Evolutionary conservation across 306 rosid species (phyloP).

Genomic region (Lupinus albus): DNA sequence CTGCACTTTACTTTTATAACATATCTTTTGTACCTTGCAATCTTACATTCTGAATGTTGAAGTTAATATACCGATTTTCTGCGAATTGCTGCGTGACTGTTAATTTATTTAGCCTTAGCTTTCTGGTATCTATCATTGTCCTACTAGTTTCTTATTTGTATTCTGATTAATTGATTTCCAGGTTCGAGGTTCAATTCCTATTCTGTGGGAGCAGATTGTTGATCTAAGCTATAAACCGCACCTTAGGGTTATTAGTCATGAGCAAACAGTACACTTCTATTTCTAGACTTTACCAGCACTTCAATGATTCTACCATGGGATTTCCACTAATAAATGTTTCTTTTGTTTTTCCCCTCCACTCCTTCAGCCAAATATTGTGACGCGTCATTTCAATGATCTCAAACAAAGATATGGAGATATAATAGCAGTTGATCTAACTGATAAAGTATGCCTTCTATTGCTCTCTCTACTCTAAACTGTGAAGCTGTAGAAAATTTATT

Average conservation of each 20-base stretch:
- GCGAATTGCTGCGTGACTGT: too few species aligned
- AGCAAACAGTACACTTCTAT: slow-evolving; percentile 64
- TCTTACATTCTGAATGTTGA: too few species aligned
- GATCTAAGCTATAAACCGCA: slow-evolving; percentile 91
- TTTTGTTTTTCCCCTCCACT: slow-evolving; percentile 19
- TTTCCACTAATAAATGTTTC: slow-evolving; percentile 32
- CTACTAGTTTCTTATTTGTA: slow-evolving; percentile 2
- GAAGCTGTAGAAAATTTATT: slow-evolving; percentile 26
- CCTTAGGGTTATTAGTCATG: slow-evolving; percentile 65
- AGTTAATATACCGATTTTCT: too few species aligned
- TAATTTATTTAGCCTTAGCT: too few species aligned
- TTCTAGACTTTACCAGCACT: slow-evolving; percentile 15
- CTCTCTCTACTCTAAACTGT: slow-evolving; percentile 19
- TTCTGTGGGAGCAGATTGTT: slow-evolving; percentile 98
- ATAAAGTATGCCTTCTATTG: slow-evolving; percentile 61
- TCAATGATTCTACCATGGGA: slow-evolving; percentile 18
- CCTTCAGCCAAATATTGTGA: slow-evolving; percentile 70
- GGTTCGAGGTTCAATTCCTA: slow-evolving; percentile 91
- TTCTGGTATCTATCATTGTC: too few species aligned
- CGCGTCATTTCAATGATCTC: slow-evolving; percentile 79
- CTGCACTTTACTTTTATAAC: too few species aligned
- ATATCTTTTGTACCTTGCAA: too few species aligned
- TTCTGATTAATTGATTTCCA: slow-evolving; percentile 44
- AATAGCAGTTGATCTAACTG: slow-evolving; percentile 76
- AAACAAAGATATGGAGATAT: slow-evolving; percentile 85